phyloP scores from a whole-genome alignment of 805 yeast species.

The Blastobotrys chiropterorum region DNA sequence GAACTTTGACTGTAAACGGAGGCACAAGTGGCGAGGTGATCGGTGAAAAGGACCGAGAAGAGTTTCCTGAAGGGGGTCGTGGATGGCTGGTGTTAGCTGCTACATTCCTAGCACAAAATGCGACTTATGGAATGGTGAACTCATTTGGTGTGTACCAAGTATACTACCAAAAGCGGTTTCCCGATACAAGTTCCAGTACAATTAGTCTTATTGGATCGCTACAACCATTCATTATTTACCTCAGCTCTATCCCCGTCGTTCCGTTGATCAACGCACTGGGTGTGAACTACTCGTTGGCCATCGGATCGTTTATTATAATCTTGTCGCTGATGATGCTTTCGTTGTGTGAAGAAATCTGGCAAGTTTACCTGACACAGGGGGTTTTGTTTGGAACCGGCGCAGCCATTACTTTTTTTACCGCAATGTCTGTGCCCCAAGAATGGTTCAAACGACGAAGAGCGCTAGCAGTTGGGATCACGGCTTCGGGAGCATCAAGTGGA shows the following conservation, averaged over 20 bases:
- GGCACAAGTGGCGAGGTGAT: neutral
- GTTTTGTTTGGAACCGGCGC: slow-evolving; percentile 44
- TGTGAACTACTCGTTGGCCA: slow-evolving; percentile 29
- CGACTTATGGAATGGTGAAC: slow-evolving; percentile 56
- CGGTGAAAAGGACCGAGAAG: slow-evolving; percentile 25
- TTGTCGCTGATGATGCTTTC: slow-evolving; percentile 43
- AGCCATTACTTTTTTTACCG: slow-evolving; percentile 39
- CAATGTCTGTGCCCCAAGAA: slow-evolving; percentile 39
- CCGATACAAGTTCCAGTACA: slow-evolving; percentile 40
- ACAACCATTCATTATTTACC: slow-evolving; percentile 40
- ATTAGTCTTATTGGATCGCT: slow-evolving; percentile 51
- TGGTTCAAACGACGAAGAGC: slow-evolving; percentile 45
- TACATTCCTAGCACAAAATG: slow-evolving; percentile 39
- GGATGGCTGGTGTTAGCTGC: slow-evolving; percentile 52
- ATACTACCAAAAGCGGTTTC: slow-evolving; percentile 40
- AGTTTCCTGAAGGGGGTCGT: slow-evolving; percentile 41
- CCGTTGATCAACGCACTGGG: slow-evolving; percentile 41
- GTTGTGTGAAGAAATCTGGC: slow-evolving; percentile 43
- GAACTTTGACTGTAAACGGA: neutral
- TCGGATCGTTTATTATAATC: slow-evolving; percentile 42
- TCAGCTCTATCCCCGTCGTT: slow-evolving; percentile 34
- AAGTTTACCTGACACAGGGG: slow-evolving; percentile 48
- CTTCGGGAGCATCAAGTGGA: slow-evolving; percentile 47
- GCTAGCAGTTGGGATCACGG: slow-evolving; percentile 43
- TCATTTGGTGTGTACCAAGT: slow-evolving; percentile 53